Conservation (phyloP, 495 filamentous ascomycete genomes). For the Alectoria sarmentosa region DNA sequence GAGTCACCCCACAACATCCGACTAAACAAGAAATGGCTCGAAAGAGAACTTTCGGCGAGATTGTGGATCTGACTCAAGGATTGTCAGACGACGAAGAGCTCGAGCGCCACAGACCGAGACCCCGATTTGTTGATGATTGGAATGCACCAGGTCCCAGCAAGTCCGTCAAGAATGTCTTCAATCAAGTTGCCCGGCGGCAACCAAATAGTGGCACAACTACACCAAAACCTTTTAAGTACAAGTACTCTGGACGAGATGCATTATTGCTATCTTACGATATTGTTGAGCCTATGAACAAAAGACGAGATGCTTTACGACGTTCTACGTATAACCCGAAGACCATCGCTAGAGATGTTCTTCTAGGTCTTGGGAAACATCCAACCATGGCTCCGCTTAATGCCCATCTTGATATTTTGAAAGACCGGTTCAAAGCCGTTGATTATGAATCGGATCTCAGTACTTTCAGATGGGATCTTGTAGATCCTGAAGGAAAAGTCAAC, state of each 20-base stretch:
- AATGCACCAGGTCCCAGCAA: neutral
- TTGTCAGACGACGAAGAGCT: constrained; percentile 37
- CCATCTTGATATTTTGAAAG: constrained; percentile 47
- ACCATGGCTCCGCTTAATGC: constrained; percentile 49
- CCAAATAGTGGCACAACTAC: neutral
- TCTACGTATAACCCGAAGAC: constrained; percentile 50
- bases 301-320: constrained; percentile 36
- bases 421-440: constrained; percentile 36
- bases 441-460: constrained; percentile 49
- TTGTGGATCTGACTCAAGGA: constrained; percentile 40
- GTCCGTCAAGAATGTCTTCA: neutral
- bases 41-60: constrained; percentile 42
- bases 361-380: constrained; percentile 54
- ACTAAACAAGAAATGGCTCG: constrained; percentile 32
- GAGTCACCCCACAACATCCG: neutral
- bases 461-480: constrained; percentile 62
- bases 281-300: constrained; percentile 38
- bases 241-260: constrained; percentile 10
- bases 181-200: constrained; percentile 6
- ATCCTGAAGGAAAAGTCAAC: constrained; percentile 34
- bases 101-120: constrained; percentile 18
- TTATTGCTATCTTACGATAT: constrained; percentile 26
- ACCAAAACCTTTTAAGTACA: constrained; percentile 3
- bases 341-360: constrained; percentile 58
- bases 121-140: constrained; percentile 5